Conservation (phyloP, 306 rosid genomes). For the Cicer cuneatum region DNA sequence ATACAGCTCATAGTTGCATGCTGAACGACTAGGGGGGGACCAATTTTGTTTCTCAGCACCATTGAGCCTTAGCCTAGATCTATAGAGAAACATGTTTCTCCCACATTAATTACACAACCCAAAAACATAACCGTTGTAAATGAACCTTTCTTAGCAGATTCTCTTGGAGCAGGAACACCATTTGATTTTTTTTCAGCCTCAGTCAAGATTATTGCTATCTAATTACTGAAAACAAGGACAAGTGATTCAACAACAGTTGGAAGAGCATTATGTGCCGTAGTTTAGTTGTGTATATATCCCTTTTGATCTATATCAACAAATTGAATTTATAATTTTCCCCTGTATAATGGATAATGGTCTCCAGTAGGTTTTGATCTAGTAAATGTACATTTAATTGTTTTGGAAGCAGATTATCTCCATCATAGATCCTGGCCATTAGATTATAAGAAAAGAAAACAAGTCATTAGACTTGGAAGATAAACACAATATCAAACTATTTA, state of each 20-base stretch:
- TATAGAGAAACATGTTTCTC: conserved; percentile 71
- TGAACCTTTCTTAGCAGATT: conserved; percentile 85
- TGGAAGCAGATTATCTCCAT: too few species aligned
- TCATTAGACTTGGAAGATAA: too few species aligned
- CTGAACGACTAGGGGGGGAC: conserved; percentile 62
- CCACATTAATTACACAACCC: conserved; percentile 76
- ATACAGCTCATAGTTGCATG: conserved; percentile 37
- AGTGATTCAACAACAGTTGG: conserved; percentile 49
- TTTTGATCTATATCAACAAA: not conserved
- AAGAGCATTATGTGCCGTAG: conserved; percentile 41
- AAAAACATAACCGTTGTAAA: conserved; percentile 79
- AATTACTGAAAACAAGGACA: conserved; percentile 79
- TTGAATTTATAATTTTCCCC: too few species aligned
- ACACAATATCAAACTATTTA: too few species aligned
- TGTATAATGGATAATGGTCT: too few species aligned
- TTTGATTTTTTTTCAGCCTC: conserved; percentile 79
- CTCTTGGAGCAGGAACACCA: conserved; percentile 67
- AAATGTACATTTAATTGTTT: too few species aligned
- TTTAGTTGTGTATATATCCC: conserved; percentile 34
- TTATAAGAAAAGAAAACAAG: too few species aligned
- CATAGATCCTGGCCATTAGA: too few species aligned
- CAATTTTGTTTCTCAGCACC: conserved; percentile 63
- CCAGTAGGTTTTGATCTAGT: too few species aligned
- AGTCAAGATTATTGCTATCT: conserved; percentile 58
- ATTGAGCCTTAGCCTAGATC: conserved; percentile 79